Evolutionary conservation across 2,329 filamentous ascomycete species (phyloP).

Genomic region (Cladophialophora carrionii): DNA sequence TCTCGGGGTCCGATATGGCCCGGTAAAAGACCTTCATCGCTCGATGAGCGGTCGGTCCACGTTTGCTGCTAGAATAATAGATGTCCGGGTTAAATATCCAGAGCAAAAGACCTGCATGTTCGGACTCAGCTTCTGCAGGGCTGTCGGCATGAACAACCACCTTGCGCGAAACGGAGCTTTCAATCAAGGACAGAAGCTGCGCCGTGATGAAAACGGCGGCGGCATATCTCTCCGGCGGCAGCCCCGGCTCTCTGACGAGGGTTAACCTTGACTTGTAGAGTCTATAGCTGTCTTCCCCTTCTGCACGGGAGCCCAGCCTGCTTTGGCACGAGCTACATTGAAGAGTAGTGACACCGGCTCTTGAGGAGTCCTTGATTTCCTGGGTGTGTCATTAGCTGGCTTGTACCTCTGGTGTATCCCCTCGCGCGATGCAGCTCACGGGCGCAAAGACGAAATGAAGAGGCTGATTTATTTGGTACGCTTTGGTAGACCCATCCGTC

Average conservation of each 20-base stretch:
- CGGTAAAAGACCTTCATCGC: constrained; percentile 63
- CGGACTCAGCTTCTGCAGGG: constrained; percentile 12
- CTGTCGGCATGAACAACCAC: constrained; percentile 54
- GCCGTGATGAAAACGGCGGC: constrained; percentile 54
- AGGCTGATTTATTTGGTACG: constrained; percentile 16
- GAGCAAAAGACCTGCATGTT: constrained; percentile 39
- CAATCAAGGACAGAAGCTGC: constrained; percentile 59
- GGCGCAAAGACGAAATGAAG: constrained; percentile 36
- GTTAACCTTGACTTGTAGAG: constrained; percentile 39
- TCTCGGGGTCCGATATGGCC: constrained; percentile 41
- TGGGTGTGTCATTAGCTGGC: constrained; percentile 18
- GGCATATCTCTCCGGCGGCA: constrained; percentile 41
- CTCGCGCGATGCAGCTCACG: constrained; percentile 39
- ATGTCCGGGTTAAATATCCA: constrained; percentile 67
- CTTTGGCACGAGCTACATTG: constrained; percentile 47
- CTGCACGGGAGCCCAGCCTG: constrained; percentile 41
- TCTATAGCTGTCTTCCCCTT: not conserved
- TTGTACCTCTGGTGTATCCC: constrained; percentile 48
- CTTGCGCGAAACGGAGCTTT: constrained; percentile 59
- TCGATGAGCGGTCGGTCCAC: constrained; percentile 45
- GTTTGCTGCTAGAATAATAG: constrained; percentile 55
- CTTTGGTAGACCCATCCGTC: constrained; percentile 42
- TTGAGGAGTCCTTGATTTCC: constrained; percentile 29
- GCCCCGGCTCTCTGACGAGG: constrained; percentile 38
- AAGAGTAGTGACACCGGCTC: constrained; percentile 33